Conservation (phyloP, 495 filamentous ascomycete species). For the Hypoxylon intermedium region DNA sequence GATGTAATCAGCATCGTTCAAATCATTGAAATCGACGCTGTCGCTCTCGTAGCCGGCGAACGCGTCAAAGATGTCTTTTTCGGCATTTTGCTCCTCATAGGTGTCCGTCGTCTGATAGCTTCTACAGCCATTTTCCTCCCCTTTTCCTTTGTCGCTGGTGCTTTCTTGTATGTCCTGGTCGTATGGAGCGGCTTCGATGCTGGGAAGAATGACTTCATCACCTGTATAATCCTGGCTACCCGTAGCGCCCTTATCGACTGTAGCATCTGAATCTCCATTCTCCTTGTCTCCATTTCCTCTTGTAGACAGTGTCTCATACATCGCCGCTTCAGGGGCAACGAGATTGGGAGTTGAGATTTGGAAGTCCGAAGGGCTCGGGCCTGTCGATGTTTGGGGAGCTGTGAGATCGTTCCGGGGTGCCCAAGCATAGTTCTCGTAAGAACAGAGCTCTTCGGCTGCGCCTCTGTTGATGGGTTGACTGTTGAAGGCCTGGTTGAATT, state of each 20-base stretch:
- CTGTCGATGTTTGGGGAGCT: not conserved
- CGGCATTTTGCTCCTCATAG: not conserved
- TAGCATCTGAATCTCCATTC: not conserved
- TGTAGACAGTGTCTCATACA: conserved; percentile 8
- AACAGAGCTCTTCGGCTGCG: too few species aligned
- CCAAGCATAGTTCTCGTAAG: not conserved
- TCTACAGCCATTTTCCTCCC: too few species aligned
- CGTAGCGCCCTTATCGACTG: not conserved
- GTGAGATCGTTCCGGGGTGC: not conserved
- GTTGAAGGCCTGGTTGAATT: not conserved
- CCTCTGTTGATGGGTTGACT: not conserved
- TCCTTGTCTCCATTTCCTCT: not conserved
- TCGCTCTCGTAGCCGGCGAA: not conserved
- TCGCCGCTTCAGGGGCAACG: not conserved
- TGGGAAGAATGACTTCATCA: not conserved
- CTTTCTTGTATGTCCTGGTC: too few species aligned
- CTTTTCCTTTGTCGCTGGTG: too few species aligned
- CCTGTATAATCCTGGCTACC: not conserved
- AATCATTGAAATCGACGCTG: not conserved
- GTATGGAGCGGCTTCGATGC: not conserved
- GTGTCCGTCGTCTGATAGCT: not conserved
- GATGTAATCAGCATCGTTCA: not conserved
- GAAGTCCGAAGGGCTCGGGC: not conserved
- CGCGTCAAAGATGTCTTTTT: not conserved
- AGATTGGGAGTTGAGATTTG: not conserved